A percentile compares a stretch with the other conserved stretches of the same genome.
Conservation (phyloP, 768 basidiomycete species). For the Postia placenta region DNA sequence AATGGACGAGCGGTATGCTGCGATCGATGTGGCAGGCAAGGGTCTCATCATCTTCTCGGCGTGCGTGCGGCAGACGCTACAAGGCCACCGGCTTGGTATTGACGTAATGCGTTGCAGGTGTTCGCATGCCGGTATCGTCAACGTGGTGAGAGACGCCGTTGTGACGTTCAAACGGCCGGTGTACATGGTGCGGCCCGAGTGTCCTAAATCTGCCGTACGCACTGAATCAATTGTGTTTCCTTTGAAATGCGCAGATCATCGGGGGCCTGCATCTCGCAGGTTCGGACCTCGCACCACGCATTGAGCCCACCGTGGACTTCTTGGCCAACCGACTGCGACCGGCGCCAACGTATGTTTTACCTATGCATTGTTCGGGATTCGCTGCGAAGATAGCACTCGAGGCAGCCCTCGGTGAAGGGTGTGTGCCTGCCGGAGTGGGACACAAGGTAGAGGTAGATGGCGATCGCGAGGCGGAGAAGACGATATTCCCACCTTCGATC, state of each 20-base stretch:
- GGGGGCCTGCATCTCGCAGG: slow-evolving; percentile 83
- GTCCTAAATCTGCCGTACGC: background rate
- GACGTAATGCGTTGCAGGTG: slow-evolving; percentile 32
- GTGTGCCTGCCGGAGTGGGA: slow-evolving; percentile 76
- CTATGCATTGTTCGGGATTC: slow-evolving; percentile 85
- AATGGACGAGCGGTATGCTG: slow-evolving; percentile 79
- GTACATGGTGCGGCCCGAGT: slow-evolving; percentile 75
- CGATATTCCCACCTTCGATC: slow-evolving; percentile 17
- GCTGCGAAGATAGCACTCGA: slow-evolving; percentile 68
- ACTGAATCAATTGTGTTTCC: background rate
- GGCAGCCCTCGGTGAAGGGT: slow-evolving; percentile 62
- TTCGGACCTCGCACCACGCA: slow-evolving; percentile 55
- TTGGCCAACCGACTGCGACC: slow-evolving; percentile 55
- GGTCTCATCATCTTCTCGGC: slow-evolving; percentile 82
- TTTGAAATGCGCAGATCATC: slow-evolving; percentile 42
- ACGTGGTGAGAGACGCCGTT: slow-evolving; percentile 71
- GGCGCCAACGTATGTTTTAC: slow-evolving; percentile 63
- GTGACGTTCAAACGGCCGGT: slow-evolving; percentile 58
- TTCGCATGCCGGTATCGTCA: slow-evolving; percentile 81
- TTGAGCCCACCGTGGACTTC: slow-evolving; percentile 67
- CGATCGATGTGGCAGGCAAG: slow-evolving; percentile 73
- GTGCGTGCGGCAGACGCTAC: slow-evolving; percentile 34
- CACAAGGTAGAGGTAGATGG: slow-evolving; percentile 55
- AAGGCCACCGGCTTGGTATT: background rate
- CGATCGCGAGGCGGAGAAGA: slow-evolving; percentile 34